Evolutionary conservation across 306 rosid genomes (phyloP).

Genomic region (Castanopsis chinensis): DNA sequence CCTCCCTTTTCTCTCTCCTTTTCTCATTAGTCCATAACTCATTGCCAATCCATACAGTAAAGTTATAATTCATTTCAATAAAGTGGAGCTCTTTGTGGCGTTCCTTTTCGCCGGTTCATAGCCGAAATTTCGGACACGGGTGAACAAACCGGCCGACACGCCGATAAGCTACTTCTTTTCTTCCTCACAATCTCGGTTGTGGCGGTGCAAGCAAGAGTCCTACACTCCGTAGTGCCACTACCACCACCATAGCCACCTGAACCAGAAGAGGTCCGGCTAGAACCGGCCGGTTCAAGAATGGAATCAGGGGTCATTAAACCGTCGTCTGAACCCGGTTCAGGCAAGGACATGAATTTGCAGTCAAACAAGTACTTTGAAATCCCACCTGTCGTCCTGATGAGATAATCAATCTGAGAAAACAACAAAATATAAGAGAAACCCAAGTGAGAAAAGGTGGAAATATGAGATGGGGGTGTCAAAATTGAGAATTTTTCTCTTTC

Average conservation of each 20-base stretch:
- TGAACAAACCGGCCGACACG: conserved; percentile 48
- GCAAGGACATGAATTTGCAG: conserved; percentile 65
- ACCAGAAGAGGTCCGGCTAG: conserved; percentile 61
- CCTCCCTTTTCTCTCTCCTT: conserved; percentile 4
- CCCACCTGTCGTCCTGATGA: conserved; percentile 45
- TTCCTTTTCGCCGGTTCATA: conserved; percentile 79
- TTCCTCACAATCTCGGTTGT: conserved; percentile 70
- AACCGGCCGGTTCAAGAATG: conserved; percentile 67
- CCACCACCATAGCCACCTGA: conserved; percentile 53
- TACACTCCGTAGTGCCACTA: conserved; percentile 33
- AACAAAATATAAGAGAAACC: neutral
- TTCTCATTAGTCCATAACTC: neutral
- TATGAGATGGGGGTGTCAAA: neutral
- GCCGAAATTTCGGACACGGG: conserved; percentile 48
- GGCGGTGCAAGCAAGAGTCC: conserved; percentile 61
- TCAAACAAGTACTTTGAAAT: conserved; percentile 50
- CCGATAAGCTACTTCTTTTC: conserved; percentile 45
- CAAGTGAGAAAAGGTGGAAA: neutral
- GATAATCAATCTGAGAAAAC: conserved; percentile 48
- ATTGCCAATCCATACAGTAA: neutral
- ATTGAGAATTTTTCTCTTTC: too few relatives aligned
- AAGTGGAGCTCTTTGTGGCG: conserved; percentile 85
- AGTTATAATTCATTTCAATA: conserved; percentile 35
- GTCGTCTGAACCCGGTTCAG: conserved; percentile 60
- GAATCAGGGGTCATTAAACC: conserved; percentile 72